Conservation (phyloP, 805 yeast species). For the Ogataea henricii region DNA sequence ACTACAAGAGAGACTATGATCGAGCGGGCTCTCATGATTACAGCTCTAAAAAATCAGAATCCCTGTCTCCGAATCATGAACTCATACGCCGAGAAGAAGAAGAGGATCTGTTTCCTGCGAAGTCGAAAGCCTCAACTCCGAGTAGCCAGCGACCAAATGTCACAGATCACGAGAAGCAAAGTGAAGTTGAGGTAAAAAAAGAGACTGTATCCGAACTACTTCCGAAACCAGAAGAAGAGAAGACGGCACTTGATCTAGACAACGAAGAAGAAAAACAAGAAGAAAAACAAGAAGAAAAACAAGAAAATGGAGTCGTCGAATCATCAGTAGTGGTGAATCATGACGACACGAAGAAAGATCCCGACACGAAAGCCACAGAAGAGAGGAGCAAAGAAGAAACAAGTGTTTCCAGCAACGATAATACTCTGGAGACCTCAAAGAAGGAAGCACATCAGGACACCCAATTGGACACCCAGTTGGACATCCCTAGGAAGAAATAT, state of each 20-base stretch:
- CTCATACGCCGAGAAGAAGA: slow-evolving; percentile 9
- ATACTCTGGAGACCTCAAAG: neutral
- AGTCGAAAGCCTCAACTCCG: slow-evolving; percentile 6
- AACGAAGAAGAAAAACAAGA: neutral
- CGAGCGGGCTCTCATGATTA: slow-evolving; percentile 5
- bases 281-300: neutral
- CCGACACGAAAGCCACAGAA: neutral
- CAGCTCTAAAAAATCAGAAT: slow-evolving; percentile 13
- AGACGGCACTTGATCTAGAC: neutral
- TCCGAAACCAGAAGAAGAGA: neutral
- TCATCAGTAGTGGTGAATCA: too few relatives aligned
- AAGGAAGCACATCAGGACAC: neutral
- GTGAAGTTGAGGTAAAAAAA: neutral
- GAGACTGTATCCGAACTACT: neutral
- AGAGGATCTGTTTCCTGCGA: slow-evolving; percentile 22
- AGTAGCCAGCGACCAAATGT: neutral
- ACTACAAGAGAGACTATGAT: slow-evolving; percentile 16
- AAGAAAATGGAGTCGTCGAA: neutral
- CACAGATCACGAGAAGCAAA: neutral
- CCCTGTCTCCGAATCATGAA: slow-evolving; percentile 19
- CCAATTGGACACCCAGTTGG: neutral
- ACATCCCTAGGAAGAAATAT: neutral
- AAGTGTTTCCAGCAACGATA: too few relatives aligned
- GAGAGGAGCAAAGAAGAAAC: neutral
- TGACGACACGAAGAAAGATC: neutral